A percentile compares a stretch with the other conserved stretches of the same genome.
These are phyloP conservation scores for Boletus rufocinnamomeus DNA, from an alignment of 768 basidiomycete genomes.

Conservation along the genomic window DNA sequence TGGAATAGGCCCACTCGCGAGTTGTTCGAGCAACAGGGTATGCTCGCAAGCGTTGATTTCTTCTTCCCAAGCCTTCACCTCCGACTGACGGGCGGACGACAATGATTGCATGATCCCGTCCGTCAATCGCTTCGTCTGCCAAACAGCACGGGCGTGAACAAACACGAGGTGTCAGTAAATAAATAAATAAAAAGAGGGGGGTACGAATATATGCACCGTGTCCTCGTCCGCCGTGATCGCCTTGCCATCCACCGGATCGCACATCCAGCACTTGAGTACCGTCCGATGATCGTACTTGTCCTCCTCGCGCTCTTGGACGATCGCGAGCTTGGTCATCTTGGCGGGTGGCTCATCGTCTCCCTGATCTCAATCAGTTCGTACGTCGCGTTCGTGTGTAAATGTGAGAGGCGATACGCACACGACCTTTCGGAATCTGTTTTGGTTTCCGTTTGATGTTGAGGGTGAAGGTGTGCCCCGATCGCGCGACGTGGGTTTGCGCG, in stretches of 20 bases:
- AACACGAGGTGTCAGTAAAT: neutral
- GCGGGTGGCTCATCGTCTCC: slow-evolving; percentile 78
- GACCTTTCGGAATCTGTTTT: slow-evolving; percentile 67
- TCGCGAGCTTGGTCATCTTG: slow-evolving; percentile 89
- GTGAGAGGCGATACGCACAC: slow-evolving; percentile 51
- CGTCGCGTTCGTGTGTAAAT: no score
- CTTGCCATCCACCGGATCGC: slow-evolving; percentile 52
- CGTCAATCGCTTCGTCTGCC: slow-evolving; percentile 55
- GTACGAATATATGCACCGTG: slow-evolving; percentile 30
- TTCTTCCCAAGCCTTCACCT: slow-evolving; percentile 98
- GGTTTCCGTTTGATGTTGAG: slow-evolving; percentile 77
- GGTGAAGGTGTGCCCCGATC: slow-evolving; percentile 73
- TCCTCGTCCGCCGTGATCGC: slow-evolving; percentile 43
- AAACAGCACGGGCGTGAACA: neutral
- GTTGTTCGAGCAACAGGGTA: slow-evolving; percentile 56
- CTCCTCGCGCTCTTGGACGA: slow-evolving; percentile 82
- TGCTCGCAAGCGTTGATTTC: slow-evolving; percentile 90
- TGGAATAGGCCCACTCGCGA: slow-evolving; percentile 25
- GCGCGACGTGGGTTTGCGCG: slow-evolving; percentile 67
- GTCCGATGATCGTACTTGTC: slow-evolving; percentile 80
- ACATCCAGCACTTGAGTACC: slow-evolving; percentile 74
- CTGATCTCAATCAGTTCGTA: slow-evolving; percentile 39
- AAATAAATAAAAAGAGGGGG: no score
- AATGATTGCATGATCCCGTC: slow-evolving; percentile 76
- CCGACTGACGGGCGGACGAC: slow-evolving; percentile 89